A percentile compares a stretch with the other conserved stretches of the same genome.
Evolutionary conservation across 768 basidiomycete genomes (phyloP).

Genomic region (Macrocybe gigantea): DNA sequence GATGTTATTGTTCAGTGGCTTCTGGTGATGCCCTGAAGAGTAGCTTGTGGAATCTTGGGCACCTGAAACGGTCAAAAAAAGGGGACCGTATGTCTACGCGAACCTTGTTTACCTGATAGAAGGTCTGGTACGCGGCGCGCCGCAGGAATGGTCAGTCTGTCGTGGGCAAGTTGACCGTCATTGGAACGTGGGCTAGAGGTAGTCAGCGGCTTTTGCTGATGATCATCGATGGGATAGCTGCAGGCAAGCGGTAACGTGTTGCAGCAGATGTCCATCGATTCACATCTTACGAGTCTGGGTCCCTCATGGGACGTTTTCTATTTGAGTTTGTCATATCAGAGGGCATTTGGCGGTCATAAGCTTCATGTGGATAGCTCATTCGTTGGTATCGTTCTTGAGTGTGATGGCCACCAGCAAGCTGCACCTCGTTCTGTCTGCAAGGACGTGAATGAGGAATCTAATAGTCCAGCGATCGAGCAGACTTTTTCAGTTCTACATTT

Average conservation of each 20-base stretch:
- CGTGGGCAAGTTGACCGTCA: constrained; percentile 49
- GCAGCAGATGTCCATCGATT: not conserved
- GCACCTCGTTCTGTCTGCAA: not conserved
- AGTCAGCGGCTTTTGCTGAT: constrained; percentile 22
- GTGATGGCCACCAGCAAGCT: not conserved
- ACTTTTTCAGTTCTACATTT: constrained; percentile 55
- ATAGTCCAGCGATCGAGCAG: constrained; percentile 6
- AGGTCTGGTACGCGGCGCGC: constrained; percentile 48
- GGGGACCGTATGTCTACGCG: too few relatives aligned
- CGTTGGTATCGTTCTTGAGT: constrained; percentile 3
- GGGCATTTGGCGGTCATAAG: constrained; percentile 18
- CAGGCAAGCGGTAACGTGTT: constrained; percentile 5
- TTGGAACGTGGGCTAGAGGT: constrained; percentile 60
- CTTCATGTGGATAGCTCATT: constrained; percentile 12
- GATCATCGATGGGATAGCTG: constrained; percentile 12
- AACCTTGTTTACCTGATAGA: constrained; percentile 18
- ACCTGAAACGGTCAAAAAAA: not conserved
- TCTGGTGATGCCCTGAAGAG: too few relatives aligned
- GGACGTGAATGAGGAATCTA: constrained; percentile 3
- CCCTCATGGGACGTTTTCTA: constrained; percentile 58
- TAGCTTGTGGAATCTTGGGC: constrained; percentile 10
- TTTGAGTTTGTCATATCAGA: constrained; percentile 44
- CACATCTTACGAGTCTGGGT: constrained; percentile 34
- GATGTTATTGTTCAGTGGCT: too few relatives aligned
- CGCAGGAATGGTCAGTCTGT: constrained; percentile 62